A percentile compares a stretch with the other conserved stretches of the same genome.
These are phyloP conservation scores for Yamadazyma scolyti DNA, from an alignment of 805 yeast genomes.

Conservation along the genomic window DNA sequence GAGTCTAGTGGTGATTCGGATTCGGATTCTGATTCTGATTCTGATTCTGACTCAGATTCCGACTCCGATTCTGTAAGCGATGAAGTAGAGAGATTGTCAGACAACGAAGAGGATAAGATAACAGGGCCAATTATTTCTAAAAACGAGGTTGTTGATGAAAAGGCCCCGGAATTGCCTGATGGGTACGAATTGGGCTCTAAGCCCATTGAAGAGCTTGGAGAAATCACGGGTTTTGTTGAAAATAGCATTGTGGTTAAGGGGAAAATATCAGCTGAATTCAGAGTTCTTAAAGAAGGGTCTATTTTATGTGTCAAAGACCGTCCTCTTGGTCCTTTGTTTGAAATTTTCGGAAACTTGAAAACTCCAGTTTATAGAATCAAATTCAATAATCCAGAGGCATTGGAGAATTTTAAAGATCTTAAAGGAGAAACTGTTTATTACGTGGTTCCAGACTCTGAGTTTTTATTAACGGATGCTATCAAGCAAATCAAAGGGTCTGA, in stretches of 20 bases:
- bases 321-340: slow-evolving; percentile 74
- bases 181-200: slow-evolving; percentile 61
- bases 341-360: slow-evolving; percentile 85
- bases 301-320: slow-evolving; percentile 74
- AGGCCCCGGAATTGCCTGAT: slow-evolving; percentile 63
- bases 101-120: slow-evolving; percentile 43
- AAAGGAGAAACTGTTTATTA: slow-evolving; percentile 63
- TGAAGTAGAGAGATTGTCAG: slow-evolving; percentile 42
- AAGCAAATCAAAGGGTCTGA: slow-evolving; percentile 80
- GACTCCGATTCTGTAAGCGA: slow-evolving; percentile 14
- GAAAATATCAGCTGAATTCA: slow-evolving; percentile 72
- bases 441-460: slow-evolving; percentile 78
- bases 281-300: slow-evolving; percentile 77
- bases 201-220: slow-evolving; percentile 71
- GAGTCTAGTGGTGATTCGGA: slow-evolving; percentile 10
- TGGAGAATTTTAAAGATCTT: slow-evolving; percentile 41
- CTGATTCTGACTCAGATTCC: slow-evolving; percentile 15
- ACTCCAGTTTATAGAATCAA: slow-evolving; percentile 78
- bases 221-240: slow-evolving; percentile 65
- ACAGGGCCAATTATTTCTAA: slow-evolving; percentile 72
- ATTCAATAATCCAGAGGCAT: slow-evolving; percentile 50
- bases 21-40: slow-evolving; percentile 9
- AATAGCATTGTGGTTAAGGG: slow-evolving; percentile 71
- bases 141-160: slow-evolving; percentile 71
- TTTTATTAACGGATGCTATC: slow-evolving; percentile 70